Conservation (phyloP, 257 asterid species). For the Nicotiana obtusifolia region DNA sequence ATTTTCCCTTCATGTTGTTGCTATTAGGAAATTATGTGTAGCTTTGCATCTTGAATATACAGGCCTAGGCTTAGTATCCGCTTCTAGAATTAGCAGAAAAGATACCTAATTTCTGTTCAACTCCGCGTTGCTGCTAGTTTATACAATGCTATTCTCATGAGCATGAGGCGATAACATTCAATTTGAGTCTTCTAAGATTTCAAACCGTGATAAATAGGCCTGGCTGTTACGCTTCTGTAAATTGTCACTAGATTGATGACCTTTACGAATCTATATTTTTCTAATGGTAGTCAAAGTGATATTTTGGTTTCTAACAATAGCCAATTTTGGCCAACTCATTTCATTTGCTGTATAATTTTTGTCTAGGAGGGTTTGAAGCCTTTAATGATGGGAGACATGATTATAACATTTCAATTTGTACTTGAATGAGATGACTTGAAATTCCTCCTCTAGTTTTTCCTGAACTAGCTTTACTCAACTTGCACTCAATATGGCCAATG, state of each 20-base stretch:
- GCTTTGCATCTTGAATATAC: too few relatives aligned
- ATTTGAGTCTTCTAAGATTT: neutral
- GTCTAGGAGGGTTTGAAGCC: too few relatives aligned
- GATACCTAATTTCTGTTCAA: too few relatives aligned
- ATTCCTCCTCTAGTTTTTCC: neutral
- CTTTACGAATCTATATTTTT: neutral
- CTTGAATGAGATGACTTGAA: too few relatives aligned
- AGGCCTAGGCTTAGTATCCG: too few relatives aligned
- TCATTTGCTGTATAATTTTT: neutral
- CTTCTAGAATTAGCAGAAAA: too few relatives aligned
- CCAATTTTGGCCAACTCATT: neutral
- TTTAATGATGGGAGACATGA: too few relatives aligned
- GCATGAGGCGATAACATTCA: neutral
- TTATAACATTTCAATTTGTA: too few relatives aligned
- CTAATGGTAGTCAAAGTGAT: neutral
- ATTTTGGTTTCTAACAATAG: neutral
- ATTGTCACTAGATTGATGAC: neutral
- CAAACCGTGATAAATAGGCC: neutral
- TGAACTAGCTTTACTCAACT: neutral
- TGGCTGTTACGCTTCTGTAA: neutral
- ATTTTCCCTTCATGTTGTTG: too few relatives aligned
- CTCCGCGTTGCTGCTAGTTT: too few relatives aligned
- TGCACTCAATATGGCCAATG: neutral
- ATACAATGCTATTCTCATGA: neutral
- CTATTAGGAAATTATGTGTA: too few relatives aligned